Conservation (phyloP, 345 rosid genomes). For the Gossypium turneri region DNA sequence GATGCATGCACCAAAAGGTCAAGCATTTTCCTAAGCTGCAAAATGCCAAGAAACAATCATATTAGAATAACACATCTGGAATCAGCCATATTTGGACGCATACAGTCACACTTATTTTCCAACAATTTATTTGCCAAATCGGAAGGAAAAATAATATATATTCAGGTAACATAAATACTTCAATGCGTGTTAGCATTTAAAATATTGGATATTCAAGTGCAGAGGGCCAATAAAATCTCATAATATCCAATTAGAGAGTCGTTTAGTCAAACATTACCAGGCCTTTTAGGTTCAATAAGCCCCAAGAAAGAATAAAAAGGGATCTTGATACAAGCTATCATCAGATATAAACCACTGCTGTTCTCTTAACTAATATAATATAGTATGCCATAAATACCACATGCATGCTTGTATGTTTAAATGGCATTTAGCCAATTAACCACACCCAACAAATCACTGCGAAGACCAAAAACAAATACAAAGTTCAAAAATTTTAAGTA, state of each 20-base stretch:
- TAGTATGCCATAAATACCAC: not conserved
- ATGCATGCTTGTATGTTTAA: not conserved
- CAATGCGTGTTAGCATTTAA: not conserved
- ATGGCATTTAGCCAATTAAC: not conserved
- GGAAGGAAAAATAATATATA: not conserved
- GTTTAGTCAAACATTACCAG: not conserved
- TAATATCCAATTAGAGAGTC: not conserved
- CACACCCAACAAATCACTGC: not conserved
- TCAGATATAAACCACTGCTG: not conserved
- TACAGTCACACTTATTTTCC: slow-evolving; percentile 2
- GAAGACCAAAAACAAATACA: no score
- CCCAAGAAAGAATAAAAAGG: not conserved
- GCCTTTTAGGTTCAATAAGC: not conserved
- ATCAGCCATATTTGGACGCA: not conserved
- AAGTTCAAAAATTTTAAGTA: no score
- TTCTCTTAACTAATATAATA: not conserved
- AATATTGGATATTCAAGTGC: not conserved
- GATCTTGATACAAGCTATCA: no score
- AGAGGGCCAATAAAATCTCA: not conserved
- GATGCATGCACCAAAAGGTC: slow-evolving; percentile 98
- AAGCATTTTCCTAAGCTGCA: slow-evolving; percentile 98
- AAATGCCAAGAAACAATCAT: slow-evolving; percentile 19
- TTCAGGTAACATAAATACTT: not conserved
- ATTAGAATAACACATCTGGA: slow-evolving; percentile 3
- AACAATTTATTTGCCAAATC: not conserved